Percentiles rank a stretch among this genome's conserved stretches.
These are phyloP conservation scores for Colletotrichum caudatum DNA, from an alignment of 2,329 filamentous ascomycete genomes.

Conservation along the genomic window DNA sequence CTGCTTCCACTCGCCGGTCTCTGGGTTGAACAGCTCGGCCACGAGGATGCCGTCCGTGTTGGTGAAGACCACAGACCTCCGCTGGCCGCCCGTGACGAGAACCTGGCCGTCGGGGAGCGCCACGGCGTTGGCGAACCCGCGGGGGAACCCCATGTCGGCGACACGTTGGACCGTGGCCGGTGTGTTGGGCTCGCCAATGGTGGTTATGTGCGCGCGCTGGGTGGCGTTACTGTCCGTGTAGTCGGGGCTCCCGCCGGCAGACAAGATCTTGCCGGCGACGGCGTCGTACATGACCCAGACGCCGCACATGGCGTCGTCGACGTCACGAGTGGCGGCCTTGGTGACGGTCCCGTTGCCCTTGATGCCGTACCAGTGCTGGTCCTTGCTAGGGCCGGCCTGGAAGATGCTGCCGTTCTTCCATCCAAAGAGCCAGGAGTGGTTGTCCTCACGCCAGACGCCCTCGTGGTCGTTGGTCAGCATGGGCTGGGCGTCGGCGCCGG, in stretches of 20 bases:
- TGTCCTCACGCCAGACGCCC: constrained; percentile 60
- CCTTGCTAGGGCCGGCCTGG: constrained; percentile 65
- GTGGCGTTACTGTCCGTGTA: constrained; percentile 60
- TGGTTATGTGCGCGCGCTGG: constrained; percentile 62
- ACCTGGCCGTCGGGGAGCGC: constrained; percentile 62
- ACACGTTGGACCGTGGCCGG: constrained; percentile 47
- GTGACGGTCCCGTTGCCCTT: constrained; percentile 54
- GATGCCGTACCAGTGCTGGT: constrained; percentile 69
- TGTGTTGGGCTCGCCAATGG: constrained; percentile 52
- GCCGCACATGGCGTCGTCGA: constrained; percentile 65
- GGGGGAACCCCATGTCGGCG: constrained; percentile 51
- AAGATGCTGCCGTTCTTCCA: constrained; percentile 63
- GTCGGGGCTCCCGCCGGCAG: constrained; percentile 60
- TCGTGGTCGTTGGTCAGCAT: constrained; percentile 64
- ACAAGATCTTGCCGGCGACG: constrained; percentile 67
- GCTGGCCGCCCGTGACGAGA: constrained; percentile 62
- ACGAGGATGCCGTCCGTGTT: constrained; percentile 56
- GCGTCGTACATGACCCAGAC: constrained; percentile 70
- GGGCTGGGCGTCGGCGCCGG: constrained; percentile 57
- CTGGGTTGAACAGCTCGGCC: constrained; percentile 61
- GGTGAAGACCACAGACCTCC: constrained; percentile 56
- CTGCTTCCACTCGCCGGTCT: constrained; percentile 53
- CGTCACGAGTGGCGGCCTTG: constrained; percentile 57
- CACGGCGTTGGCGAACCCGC: constrained; percentile 60
- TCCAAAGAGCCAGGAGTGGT: constrained; percentile 51